Percentiles rank a stretch among this genome's conserved stretches.
Evolutionary conservation across 306 rosid species (phyloP).

Genomic region (Abrus pulchellus): DNA sequence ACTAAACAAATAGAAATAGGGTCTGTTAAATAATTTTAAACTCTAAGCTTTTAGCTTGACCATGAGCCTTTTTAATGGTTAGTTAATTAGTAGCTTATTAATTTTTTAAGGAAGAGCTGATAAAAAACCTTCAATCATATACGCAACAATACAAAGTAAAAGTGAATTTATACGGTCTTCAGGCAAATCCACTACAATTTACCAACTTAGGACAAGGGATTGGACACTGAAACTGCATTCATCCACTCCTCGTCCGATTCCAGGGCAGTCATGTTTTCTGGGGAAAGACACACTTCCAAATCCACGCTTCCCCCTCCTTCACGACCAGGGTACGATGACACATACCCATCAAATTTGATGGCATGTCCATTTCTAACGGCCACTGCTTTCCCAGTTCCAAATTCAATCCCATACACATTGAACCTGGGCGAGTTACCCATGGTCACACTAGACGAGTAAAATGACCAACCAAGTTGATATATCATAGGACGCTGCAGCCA

Average conservation of each 20-base stretch:
- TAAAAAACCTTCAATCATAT: too few relatives aligned
- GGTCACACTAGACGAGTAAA: conserved; percentile 48
- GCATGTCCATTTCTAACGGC: conserved; percentile 63
- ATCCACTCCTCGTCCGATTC: conserved; percentile 64
- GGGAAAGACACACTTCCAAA: conserved; percentile 60
- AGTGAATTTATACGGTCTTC: too few relatives aligned
- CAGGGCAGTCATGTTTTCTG: conserved; percentile 53
- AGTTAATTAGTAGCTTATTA: too few relatives aligned
- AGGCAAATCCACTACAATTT: too few relatives aligned
- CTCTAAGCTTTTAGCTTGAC: too few relatives aligned
- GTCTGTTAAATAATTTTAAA: too few relatives aligned
- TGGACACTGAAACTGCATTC: conserved; percentile 38
- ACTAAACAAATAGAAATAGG: too few relatives aligned
- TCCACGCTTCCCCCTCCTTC: conserved; percentile 70
- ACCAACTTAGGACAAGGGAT: background rate
- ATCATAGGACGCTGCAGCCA: conserved; percentile 54
- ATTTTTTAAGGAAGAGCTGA: too few relatives aligned
- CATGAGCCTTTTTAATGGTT: too few relatives aligned
- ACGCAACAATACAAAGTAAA: too few relatives aligned
- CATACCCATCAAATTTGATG: conserved; percentile 58
- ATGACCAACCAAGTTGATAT: background rate
- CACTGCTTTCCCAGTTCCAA: conserved; percentile 79
- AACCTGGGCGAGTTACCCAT: conserved; percentile 68
- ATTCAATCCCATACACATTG: conserved; percentile 61
- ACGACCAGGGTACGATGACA: conserved; percentile 55